Evolutionary conservation across 2,329 filamentous ascomycete genomes (phyloP).

Genomic region (Iodosphaeria phyllophila): DNA sequence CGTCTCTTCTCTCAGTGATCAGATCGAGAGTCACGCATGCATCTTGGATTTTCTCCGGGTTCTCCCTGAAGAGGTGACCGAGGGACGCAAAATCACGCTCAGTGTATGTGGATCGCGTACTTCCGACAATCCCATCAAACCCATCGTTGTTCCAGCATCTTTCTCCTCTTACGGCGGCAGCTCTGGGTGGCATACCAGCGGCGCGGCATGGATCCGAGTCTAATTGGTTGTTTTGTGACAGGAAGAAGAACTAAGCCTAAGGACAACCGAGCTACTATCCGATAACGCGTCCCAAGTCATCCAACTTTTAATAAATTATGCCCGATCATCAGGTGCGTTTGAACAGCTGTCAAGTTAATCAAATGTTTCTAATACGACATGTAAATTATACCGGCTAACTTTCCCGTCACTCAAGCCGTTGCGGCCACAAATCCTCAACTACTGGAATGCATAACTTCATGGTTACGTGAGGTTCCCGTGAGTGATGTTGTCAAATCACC

Average conservation of each 20-base stretch:
- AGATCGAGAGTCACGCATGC: constrained; percentile 63
- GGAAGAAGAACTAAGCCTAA: constrained; percentile 83
- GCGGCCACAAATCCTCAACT: constrained; percentile 77
- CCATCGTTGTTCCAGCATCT: too few species aligned
- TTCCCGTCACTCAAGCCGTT: constrained; percentile 30
- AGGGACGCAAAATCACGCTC: constrained; percentile 98
- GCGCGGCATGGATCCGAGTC: constrained; percentile 19
- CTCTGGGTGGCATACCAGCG: constrained; percentile 12
- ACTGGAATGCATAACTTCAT: constrained; percentile 89
- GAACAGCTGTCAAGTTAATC: constrained; percentile 4
- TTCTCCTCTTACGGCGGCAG: constrained; percentile 9
- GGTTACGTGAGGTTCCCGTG: constrained; percentile 84
- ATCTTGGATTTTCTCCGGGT: constrained; percentile 94
- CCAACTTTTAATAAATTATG: constrained; percentile 71
- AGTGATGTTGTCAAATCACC: constrained; percentile 70
- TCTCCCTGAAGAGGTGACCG: constrained; percentile 94
- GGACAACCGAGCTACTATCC: constrained; percentile 76
- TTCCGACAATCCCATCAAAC: constrained; percentile 28
- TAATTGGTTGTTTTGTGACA: constrained; percentile 38
- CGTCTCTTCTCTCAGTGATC: constrained; percentile 57
- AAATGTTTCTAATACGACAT: constrained; percentile 2
- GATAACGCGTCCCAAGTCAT: constrained; percentile 84
- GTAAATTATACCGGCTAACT: constrained; percentile 6
- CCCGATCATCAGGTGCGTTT: constrained; percentile 68
- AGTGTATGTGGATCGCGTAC: constrained; percentile 69